A percentile compares a stretch with the other conserved stretches of the same genome.
phyloP scores from a whole-genome alignment of 257 asterid species.

The Petrea volubilis region DNA sequence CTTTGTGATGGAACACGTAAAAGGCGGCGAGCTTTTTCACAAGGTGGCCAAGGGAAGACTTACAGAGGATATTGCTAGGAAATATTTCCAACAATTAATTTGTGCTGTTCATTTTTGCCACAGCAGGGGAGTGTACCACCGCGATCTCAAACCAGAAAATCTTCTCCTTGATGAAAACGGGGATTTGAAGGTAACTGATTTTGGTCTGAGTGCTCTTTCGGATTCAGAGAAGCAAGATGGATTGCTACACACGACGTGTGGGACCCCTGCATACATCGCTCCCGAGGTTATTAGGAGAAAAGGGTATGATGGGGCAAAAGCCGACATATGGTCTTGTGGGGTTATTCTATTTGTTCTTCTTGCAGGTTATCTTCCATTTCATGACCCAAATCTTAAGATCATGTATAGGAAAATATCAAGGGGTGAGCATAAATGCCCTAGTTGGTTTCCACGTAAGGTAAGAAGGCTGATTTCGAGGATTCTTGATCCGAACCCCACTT shows the following conservation, averaged over 20 bases:
- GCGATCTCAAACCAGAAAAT: conserved; percentile 80
- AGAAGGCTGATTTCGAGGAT: conserved; percentile 51
- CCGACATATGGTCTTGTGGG: conserved; percentile 92
- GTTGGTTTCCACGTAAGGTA: conserved; percentile 59
- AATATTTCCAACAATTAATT: conserved; percentile 70
- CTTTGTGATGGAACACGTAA: conserved; percentile 70
- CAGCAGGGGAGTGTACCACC: conserved; percentile 70
- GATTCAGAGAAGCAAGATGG: conserved; percentile 66
- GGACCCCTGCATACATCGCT: conserved; percentile 84
- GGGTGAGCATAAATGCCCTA: conserved; percentile 61
- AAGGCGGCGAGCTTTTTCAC: conserved; percentile 85
- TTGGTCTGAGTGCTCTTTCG: conserved; percentile 67
- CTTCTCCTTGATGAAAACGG: conserved; percentile 71
- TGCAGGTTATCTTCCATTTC: conserved; percentile 73
- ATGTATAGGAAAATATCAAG: conserved; percentile 64
- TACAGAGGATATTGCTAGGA: conserved; percentile 58
- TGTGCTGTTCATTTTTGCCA: conserved; percentile 64
- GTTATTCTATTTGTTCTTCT: conserved; percentile 68
- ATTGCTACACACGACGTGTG: conserved; percentile 80
- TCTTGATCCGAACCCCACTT: conserved; percentile 70
- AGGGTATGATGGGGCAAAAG: conserved; percentile 81
- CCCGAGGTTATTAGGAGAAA: conserved; percentile 68
- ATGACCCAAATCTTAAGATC: conserved; percentile 57
- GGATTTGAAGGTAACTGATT: conserved; percentile 70
- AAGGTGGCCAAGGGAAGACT: conserved; percentile 69